phyloP scores from a whole-genome alignment of 2,329 filamentous ascomycete species.

The Penicillium sp. region DNA sequence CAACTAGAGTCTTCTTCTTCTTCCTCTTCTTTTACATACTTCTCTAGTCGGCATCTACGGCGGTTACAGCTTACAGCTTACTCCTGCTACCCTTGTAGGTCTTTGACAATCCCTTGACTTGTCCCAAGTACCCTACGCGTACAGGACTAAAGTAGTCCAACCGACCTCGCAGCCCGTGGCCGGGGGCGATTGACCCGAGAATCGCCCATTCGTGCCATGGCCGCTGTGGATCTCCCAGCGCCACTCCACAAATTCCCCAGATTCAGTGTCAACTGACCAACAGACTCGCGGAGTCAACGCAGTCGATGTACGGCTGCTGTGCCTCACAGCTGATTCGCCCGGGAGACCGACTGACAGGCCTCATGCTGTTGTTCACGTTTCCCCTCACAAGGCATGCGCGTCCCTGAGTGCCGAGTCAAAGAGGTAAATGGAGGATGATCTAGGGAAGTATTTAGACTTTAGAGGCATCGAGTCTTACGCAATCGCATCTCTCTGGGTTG shows the following conservation, averaged over 20 bases:
- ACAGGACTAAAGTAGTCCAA: neutral
- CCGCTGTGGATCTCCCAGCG: neutral
- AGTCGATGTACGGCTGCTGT: too few species aligned
- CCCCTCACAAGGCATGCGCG: neutral
- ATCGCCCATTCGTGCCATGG: neutral
- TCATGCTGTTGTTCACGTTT: neutral
- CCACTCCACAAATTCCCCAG: constrained; percentile 1
- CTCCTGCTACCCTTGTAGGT: neutral
- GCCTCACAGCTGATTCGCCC: neutral
- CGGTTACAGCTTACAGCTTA: neutral
- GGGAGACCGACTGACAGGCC: neutral
- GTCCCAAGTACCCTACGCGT: neutral
- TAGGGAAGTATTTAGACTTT: neutral
- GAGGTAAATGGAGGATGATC: too few species aligned
- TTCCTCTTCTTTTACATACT: neutral
- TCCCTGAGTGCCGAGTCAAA: neutral
- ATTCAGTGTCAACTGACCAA: neutral
- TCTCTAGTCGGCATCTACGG: neutral
- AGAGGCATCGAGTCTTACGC: neutral
- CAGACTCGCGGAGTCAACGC: too few species aligned
- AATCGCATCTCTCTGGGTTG: neutral
- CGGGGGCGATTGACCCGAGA: neutral
- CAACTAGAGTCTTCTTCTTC: too few species aligned
- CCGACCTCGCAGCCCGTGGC: neutral
- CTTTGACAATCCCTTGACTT: neutral